These are phyloP conservation scores for Aspergillus amoenus DNA, from an alignment of 2,329 filamentous ascomycete species.

Conservation along the genomic window DNA sequence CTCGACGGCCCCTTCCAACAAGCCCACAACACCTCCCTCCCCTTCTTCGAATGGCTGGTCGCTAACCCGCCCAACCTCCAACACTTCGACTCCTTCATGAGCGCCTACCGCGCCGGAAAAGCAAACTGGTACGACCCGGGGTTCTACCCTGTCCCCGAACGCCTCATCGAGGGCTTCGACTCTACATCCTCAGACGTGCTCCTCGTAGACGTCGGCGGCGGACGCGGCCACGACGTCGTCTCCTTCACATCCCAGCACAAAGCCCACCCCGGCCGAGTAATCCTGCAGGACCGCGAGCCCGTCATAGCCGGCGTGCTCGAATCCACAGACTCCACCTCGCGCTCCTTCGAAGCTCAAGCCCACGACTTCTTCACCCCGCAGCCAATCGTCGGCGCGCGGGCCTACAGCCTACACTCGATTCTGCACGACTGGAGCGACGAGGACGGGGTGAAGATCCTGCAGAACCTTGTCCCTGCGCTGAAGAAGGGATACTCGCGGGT, in stretches of 20 bases:
- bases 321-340: neutral
- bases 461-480: conserved; percentile 22
- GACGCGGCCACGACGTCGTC: conserved; percentile 40
- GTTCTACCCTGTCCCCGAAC: conserved; percentile 26
- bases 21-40: conserved; percentile 35
- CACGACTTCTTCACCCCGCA: conserved; percentile 51
- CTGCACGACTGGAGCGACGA: conserved; percentile 36
- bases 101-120: conserved; percentile 39
- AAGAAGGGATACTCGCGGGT: conserved; percentile 21
- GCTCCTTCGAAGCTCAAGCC: conserved; percentile 31
- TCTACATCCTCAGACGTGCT: conserved; percentile 17
- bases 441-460: conserved; percentile 28
- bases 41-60: conserved; percentile 40
- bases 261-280: neutral
- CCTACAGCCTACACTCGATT: conserved; percentile 37
- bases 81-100: conserved; percentile 40
- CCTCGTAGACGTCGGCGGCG: conserved; percentile 46
- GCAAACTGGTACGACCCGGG: conserved; percentile 35
- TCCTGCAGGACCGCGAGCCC: conserved; percentile 20
- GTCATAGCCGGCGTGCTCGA: conserved; percentile 30
- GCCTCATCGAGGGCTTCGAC: conserved; percentile 15
- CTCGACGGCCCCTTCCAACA: conserved; percentile 39
- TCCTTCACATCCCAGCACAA: conserved; percentile 37
- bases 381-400: conserved; percentile 40
- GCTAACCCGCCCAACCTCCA: conserved; percentile 36